These are phyloP conservation scores for Phaseolus coccineus DNA, from an alignment of 331 rosid species.

Conservation along the genomic window DNA sequence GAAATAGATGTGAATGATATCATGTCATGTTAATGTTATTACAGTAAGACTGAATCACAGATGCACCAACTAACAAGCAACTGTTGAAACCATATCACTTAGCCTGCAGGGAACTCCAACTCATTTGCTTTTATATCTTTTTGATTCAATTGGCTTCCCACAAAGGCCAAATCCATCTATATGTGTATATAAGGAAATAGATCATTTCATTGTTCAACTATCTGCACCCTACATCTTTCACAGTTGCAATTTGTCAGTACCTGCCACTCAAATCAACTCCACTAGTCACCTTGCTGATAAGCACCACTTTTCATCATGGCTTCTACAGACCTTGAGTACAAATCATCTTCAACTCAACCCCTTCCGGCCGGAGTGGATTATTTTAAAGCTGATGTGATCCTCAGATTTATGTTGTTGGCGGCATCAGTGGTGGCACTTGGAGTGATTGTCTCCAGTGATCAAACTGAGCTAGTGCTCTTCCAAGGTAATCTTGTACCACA, in stretches of 20 bases:
- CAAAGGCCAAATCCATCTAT: conserved; percentile 23
- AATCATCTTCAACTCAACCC: conserved; percentile 30
- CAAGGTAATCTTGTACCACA: not conserved
- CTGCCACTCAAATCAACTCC: conserved; percentile 33
- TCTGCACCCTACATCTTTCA: not conserved
- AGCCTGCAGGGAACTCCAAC: conserved; percentile 62
- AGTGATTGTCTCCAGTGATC: conserved; percentile 63
- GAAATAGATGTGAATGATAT: too few species aligned
- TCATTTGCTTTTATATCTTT: not conserved
- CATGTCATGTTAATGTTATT: not conserved
- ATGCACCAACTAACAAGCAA: conserved; percentile 8
- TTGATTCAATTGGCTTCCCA: not conserved
- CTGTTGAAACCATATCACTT: conserved; percentile 23
- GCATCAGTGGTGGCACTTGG: conserved; percentile 62
- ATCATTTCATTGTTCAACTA: conserved; percentile 19
- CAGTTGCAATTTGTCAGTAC: not conserved
- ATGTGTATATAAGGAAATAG: not conserved
- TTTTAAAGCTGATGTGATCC: conserved; percentile 49
- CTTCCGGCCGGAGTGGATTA: conserved; percentile 29
- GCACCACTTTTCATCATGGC: conserved; percentile 51
- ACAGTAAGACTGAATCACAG: not conserved
- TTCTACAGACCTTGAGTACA: conserved; percentile 51
- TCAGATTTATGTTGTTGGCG: conserved; percentile 64
- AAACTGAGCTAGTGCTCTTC: conserved; percentile 42
- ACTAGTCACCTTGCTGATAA: conserved; percentile 15